Conservation (phyloP, 495 filamentous ascomycete species). For the Echria macrotheca region DNA sequence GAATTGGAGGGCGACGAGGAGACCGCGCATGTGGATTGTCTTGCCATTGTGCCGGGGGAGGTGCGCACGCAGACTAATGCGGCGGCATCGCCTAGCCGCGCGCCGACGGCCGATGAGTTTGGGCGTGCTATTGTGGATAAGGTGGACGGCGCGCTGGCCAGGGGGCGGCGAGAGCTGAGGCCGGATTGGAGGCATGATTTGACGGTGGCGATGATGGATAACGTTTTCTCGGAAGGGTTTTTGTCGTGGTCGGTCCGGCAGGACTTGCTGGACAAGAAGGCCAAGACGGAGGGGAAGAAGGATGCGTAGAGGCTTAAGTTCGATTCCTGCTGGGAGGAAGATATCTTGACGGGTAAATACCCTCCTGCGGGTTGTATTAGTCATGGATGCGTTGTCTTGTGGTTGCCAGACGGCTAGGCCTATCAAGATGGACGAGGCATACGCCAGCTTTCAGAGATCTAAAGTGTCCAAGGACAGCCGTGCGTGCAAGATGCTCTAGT, state of each 20-base stretch:
- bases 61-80: constrained; percentile 20
- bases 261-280: background rate
- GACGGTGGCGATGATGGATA: background rate
- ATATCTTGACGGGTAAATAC: no score
- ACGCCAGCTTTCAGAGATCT: no score
- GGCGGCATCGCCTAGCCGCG: constrained; percentile 5
- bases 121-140: constrained; percentile 14
- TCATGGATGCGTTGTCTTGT: no score
- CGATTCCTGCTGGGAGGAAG: no score
- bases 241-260: no score
- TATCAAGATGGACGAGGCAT: no score
- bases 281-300: background rate
- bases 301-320: background rate
- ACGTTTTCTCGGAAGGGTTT: background rate
- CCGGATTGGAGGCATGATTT: constrained; percentile 15
- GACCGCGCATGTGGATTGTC: constrained; percentile 17
- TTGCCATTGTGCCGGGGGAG: constrained; percentile 18
- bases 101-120: constrained; percentile 12
- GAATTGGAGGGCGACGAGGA: constrained; percentile 20
- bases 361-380: no score
- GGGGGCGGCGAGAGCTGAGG: constrained; percentile 14
- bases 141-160: constrained; percentile 10
- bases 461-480: no score
- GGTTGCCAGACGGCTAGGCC: no score
- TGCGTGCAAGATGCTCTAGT: no score